These are phyloP conservation scores for Pachyrhizus erosus DNA, from an alignment of 306 rosid genomes.

Conservation along the genomic window DNA sequence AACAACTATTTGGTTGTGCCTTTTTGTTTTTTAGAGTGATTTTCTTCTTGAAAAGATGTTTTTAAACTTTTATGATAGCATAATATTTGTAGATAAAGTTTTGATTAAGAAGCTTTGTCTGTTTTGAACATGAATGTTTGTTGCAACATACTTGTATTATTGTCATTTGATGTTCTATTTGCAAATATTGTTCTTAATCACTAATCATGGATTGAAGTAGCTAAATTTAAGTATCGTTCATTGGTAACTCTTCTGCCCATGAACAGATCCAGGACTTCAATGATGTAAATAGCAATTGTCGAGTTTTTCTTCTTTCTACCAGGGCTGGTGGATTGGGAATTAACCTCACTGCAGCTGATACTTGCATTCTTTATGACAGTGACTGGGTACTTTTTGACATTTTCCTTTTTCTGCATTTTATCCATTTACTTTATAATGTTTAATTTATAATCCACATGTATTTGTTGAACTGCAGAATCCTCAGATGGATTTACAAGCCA, in stretches of 20 bases:
- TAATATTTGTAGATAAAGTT: neutral
- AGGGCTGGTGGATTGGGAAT: constrained; percentile 99
- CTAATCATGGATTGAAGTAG: neutral
- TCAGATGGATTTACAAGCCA: constrained; percentile 97
- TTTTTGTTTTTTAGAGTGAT: neutral
- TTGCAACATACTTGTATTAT: constrained; percentile 26
- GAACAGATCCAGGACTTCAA: constrained; percentile 82
- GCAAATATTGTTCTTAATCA: neutral
- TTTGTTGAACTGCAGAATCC: constrained; percentile 75
- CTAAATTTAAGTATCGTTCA: constrained; percentile 19
- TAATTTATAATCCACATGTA: constrained; percentile 17
- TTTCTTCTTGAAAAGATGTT: neutral
- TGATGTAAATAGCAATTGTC: constrained; percentile 62
- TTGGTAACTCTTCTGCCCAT: constrained; percentile 16
- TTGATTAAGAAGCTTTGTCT: neutral
- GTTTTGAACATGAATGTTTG: neutral
- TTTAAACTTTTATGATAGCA: neutral
- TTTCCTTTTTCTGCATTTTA: neutral
- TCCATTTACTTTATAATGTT: constrained; percentile 16
- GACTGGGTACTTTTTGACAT: constrained; percentile 79
- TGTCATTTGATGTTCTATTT: neutral
- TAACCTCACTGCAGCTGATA: constrained; percentile 97
- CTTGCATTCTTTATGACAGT: constrained; percentile 96
- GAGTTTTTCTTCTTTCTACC: constrained; percentile 87
- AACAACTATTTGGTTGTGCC: neutral